Evolutionary conservation across 2,329 filamentous ascomycete genomes (phyloP).

Genomic region (Byssoonygena ceratinophila): DNA sequence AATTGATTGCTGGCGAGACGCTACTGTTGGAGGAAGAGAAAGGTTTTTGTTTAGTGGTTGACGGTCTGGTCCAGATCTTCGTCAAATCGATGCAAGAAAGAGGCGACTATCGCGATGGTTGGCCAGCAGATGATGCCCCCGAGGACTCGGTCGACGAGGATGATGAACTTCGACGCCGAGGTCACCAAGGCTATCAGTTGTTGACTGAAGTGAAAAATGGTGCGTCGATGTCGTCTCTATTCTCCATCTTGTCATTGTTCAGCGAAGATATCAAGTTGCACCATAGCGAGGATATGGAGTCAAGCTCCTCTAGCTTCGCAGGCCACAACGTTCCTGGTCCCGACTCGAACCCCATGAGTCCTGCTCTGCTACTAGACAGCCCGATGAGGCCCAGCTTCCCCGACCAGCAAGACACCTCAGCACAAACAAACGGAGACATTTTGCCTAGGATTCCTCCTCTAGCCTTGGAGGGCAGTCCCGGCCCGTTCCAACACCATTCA

Average conservation of each 20-base stretch:
- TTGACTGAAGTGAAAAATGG: slow-evolving; percentile 96
- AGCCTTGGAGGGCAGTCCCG: slow-evolving; percentile 41
- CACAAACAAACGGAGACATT: slow-evolving; percentile 22
- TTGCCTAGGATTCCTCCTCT: slow-evolving; percentile 62
- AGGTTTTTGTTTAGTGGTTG: slow-evolving; percentile 93
- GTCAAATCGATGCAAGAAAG: slow-evolving; percentile 67
- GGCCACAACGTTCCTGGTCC: slow-evolving; percentile 24
- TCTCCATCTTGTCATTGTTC: slow-evolving; percentile 87
- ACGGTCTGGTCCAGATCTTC: slow-evolving; percentile 93
- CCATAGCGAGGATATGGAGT: slow-evolving; percentile 48
- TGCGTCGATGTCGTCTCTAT: slow-evolving; percentile 94
- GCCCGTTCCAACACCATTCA: slow-evolving; percentile 16
- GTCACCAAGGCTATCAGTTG: slow-evolving; percentile 80
- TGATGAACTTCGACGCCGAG: slow-evolving; percentile 52
- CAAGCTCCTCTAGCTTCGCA: slow-evolving; percentile 28
- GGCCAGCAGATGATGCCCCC: slow-evolving; percentile 33
- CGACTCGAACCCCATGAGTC: slow-evolving; percentile 33
- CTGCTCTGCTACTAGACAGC: slow-evolving; percentile 23
- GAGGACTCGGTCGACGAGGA: slow-evolving; percentile 32
- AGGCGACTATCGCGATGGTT: slow-evolving; percentile 33
- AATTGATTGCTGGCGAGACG: slow-evolving; percentile 91
- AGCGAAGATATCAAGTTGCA: slow-evolving; percentile 84
- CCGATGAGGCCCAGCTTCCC: slow-evolving; percentile 21
- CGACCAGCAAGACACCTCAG: slow-evolving; percentile 16
- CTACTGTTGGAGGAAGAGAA: slow-evolving; percentile 94